Base-by-base conservation (phyloP, 495 filamentous ascomycete genomes). In the Corynascus novoguineensis region DNA sequence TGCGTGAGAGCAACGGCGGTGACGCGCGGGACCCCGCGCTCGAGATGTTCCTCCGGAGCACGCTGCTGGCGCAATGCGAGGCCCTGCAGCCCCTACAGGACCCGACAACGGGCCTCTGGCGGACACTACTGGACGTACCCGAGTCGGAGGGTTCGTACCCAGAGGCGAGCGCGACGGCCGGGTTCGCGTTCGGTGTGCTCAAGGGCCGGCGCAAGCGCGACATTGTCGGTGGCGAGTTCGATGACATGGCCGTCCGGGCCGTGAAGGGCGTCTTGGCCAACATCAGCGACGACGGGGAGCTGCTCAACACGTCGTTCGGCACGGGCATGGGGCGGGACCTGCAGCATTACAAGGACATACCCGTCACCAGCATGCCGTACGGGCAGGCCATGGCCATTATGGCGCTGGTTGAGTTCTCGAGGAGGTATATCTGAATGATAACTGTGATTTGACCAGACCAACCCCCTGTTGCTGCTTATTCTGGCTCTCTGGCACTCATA, bases 171-270 rank as follows among this genome's bases (percentile, higher is more conserved):
- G 87, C 87, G 8, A 88, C 86, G 1, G 87, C 87, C 0, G 86
- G 87, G 0, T 89, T 89, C 55, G 86, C 86, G 17, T 89, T 82
- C 61, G 87, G 87, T 1, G 83, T 89, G 4, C 70, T 90, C 15
- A 89, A 89, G 60, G 86, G 81, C 2, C 73, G 82, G 51, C 71
- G 86, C 35, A 85, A 84, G 73, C 15, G 83, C 45, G 88, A 88
- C n/a, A n/a, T n/a, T 60, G 75, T 90, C n/a, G 71, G 73, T 4
- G 61, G 71, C 14, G 65, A 75, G 31, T 76, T 82, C 7, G 62
- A 68, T 25, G 68, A 58, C 5, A 62, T 70, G 5, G 86, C 83
- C 0, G 68, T 85, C 19, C 79, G 74, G 65, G 87, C 86, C 0
- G 74, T 86, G 12, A 71, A 73, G 46, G 82, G 82, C 0, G 82